These are phyloP conservation scores for Starmerella tilneyi DNA, from an alignment of 805 yeast genomes.

Conservation along the genomic window DNA sequence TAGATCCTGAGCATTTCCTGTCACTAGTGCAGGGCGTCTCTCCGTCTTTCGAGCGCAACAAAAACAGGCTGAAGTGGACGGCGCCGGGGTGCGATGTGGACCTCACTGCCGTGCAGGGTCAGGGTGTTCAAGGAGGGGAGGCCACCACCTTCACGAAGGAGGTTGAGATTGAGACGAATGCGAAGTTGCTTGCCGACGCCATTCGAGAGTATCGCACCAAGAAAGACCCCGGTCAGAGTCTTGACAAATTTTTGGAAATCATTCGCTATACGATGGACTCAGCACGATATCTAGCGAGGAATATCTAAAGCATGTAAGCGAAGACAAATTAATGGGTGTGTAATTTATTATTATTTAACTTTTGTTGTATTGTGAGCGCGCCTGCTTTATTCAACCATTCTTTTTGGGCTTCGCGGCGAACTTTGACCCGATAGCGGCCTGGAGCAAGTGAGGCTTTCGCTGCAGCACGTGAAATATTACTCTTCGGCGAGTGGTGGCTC, in stretches of 20 bases:
- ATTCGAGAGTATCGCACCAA: conserved; percentile 32
- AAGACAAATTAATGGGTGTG: too few species aligned
- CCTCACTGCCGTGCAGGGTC: conserved; percentile 29
- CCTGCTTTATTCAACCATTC: too few species aligned
- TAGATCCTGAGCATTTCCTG: conserved; percentile 31
- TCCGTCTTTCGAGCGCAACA: conserved; percentile 45
- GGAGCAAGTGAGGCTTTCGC: too few species aligned
- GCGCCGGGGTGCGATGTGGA: conserved; percentile 43
- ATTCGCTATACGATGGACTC: conserved; percentile 46
- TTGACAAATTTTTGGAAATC: conserved; percentile 49
- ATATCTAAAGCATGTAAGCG: too few species aligned
- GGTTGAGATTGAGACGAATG: conserved; percentile 45
- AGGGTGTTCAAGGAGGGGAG: neutral
- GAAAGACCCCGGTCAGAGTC: conserved; percentile 33
- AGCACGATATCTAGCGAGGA: conserved; percentile 18
- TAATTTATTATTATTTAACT: too few species aligned
- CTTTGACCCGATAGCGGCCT: too few species aligned
- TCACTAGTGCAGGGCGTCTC: conserved; percentile 30
- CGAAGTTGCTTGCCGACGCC: conserved; percentile 35
- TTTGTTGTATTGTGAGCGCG: too few species aligned
- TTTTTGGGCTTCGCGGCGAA: too few species aligned
- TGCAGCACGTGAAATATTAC: too few species aligned
- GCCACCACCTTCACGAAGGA: conserved; percentile 30
- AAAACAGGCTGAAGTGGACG: conserved; percentile 61
- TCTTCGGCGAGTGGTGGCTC: too few species aligned